These are phyloP conservation scores for Abelmoschus esculentus DNA, from an alignment of 345 rosid species.

Conservation along the genomic window DNA sequence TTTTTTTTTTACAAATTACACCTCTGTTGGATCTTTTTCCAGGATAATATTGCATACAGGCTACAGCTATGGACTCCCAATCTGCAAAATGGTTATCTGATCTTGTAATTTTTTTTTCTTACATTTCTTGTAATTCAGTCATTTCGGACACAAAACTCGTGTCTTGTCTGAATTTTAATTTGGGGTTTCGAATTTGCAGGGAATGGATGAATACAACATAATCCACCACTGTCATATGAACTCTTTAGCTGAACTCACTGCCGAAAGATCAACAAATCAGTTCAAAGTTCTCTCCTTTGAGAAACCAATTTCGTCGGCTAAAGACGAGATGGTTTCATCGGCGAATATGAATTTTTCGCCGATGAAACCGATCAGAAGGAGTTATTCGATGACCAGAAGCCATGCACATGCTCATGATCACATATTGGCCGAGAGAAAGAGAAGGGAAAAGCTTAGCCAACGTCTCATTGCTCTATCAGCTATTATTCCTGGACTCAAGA, in stretches of 20 bases:
- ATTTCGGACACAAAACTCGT: too few species aligned
- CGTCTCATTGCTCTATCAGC: conserved; percentile 50
- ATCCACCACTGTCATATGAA: conserved; percentile 34
- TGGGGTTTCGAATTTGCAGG: conserved; percentile 16
- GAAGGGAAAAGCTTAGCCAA: conserved; percentile 52
- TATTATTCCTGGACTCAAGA: conserved; percentile 49
- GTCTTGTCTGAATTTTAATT: not conserved
- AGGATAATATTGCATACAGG: not conserved
- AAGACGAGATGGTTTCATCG: conserved; percentile 18
- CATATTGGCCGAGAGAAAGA: conserved; percentile 45
- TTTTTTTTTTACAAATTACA: too few species aligned
- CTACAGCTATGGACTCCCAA: conserved; percentile 24
- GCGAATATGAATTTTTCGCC: conserved; percentile 9
- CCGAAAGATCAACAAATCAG: conserved; percentile 21
- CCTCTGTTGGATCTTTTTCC: not conserved
- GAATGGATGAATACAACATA: conserved; percentile 37
- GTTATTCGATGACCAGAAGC: conserved; percentile 16
- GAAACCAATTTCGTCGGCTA: conserved; percentile 12
- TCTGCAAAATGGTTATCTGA: conserved; percentile 45
- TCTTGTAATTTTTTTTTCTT: conserved; percentile 24
- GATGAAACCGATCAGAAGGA: not conserved
- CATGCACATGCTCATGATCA: conserved; percentile 40
- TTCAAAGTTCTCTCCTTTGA: conserved; percentile 27
- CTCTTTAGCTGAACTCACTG: conserved; percentile 20
- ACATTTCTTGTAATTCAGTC: not conserved